Percentiles rank a stretch among this genome's conserved stretches.
Conservation (phyloP, 176 grass and related monocot species). For the Aegilops sharonensis region DNA sequence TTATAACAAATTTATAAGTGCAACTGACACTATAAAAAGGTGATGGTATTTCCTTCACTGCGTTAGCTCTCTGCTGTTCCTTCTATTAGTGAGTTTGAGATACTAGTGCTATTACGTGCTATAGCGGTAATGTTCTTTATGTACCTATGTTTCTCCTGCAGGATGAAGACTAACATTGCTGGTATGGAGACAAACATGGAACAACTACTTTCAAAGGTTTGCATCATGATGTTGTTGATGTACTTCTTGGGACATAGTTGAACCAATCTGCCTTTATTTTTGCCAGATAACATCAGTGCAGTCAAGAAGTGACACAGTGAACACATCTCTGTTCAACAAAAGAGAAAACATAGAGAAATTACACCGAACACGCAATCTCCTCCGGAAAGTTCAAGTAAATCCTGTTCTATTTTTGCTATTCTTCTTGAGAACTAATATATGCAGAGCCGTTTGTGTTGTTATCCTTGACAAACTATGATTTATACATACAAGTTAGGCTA, state of each 20-base stretch:
- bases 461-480: neutral
- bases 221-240: conserved; percentile 20
- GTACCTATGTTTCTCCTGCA: conserved; percentile 31
- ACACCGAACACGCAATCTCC: conserved; percentile 93
- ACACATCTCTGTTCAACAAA: conserved; percentile 95
- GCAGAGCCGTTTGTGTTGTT: conserved; percentile 19
- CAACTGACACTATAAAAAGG: conserved; percentile 98
- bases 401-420: conserved; percentile 29
- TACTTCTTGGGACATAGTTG: conserved; percentile 15
- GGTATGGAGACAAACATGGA: conserved; percentile 98
- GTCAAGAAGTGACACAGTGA: conserved; percentile 91
- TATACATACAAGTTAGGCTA: neutral
- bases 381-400: conserved; percentile 98
- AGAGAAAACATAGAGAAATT: conserved; percentile 98
- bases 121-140: conserved; percentile 17
- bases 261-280: conserved; percentile 4
- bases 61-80: neutral
- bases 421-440: conserved; percentile 1
- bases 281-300: conserved; percentile 91
- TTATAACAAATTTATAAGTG: conserved; percentile 99
- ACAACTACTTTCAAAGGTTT: conserved; percentile 85
- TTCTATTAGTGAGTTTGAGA: conserved; percentile 26
- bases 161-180: conserved; percentile 98
- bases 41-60: conserved; percentile 27
- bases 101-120: conserved; percentile 13